phyloP scores from a whole-genome alignment of 2,329 filamentous ascomycete species.

The Cladophialophora immunda region DNA sequence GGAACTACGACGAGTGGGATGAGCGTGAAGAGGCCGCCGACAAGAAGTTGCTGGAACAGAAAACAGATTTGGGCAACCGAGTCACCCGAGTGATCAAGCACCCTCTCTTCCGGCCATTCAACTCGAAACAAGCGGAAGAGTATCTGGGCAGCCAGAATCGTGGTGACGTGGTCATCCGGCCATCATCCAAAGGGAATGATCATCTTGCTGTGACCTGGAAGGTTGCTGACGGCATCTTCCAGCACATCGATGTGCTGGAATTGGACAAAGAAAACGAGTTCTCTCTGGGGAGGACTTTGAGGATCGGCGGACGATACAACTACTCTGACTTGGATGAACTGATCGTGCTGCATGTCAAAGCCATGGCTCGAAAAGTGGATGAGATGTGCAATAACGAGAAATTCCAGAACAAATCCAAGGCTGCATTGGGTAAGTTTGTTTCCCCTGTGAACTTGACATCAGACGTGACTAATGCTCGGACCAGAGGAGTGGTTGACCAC shows the following conservation, averaged over 20 bases:
- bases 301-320: conserved; percentile 85
- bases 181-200: conserved; percentile 93
- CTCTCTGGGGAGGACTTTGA: conserved; percentile 84
- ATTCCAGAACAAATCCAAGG: conserved; percentile 81
- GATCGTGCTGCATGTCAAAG: conserved; percentile 96
- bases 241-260: conserved; percentile 97
- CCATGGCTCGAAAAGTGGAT: conserved; percentile 96
- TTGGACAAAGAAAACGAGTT: conserved; percentile 98
- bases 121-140: conserved; percentile 89
- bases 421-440: conserved; percentile 78
- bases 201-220: conserved; percentile 98
- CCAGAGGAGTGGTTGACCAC: conserved; percentile 93
- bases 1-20: conserved; percentile 83
- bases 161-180: conserved; percentile 93
- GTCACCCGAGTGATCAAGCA: conserved; percentile 97
- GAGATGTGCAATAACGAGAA: conserved; percentile 96
- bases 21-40: conserved; percentile 81
- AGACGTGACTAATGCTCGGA: conserved; percentile 14
- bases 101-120: conserved; percentile 93
- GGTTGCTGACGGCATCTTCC: conserved; percentile 92
- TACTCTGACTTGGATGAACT: conserved; percentile 97
- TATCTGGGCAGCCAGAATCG: conserved; percentile 85
- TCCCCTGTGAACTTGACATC: conserved; percentile 16
- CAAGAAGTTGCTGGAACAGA: conserved; percentile 82
- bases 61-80: conserved; percentile 83